These are phyloP conservation scores for Boletus sp. DNA, from an alignment of 1,284 basidiomycete genomes.

Conservation along the genomic window DNA sequence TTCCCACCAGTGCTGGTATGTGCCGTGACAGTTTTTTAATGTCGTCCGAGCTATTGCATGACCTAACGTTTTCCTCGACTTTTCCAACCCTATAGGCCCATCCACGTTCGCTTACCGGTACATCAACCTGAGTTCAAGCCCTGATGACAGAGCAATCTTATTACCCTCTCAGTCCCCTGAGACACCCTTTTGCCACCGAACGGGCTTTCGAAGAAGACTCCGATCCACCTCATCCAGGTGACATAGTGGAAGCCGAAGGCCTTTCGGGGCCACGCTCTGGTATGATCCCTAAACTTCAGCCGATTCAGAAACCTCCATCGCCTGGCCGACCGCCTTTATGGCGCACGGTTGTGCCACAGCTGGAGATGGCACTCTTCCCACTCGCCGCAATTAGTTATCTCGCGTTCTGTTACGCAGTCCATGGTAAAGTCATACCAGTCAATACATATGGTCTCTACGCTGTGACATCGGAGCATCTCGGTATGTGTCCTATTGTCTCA, in stretches of 20 bases:
- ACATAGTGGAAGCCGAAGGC: not conserved
- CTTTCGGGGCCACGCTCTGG: slow-evolving; percentile 1
- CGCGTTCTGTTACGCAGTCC: slow-evolving; percentile 29
- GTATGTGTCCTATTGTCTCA: slow-evolving; percentile 11
- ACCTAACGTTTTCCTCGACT: not conserved
- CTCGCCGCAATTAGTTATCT: slow-evolving; percentile 26
- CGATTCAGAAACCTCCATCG: not conserved
- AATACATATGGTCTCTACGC: slow-evolving; percentile 20
- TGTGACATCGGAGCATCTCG: slow-evolving; percentile 18
- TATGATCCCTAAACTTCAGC: slow-evolving; percentile 5
- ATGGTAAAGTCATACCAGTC: slow-evolving; percentile 24
- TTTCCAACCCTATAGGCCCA: not conserved
- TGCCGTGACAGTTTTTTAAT: not conserved
- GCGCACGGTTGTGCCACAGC: slow-evolving; percentile 7
- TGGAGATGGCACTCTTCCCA: slow-evolving; percentile 24
- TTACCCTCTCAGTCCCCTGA: slow-evolving; percentile 15
- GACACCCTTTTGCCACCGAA: slow-evolving; percentile 2
- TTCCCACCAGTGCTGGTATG: slow-evolving; percentile 1
- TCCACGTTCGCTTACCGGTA: slow-evolving; percentile 12
- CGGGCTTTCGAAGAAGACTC: not conserved
- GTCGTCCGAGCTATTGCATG: not conserved
- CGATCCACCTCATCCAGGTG: not conserved
- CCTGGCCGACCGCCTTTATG: slow-evolving; percentile 1
- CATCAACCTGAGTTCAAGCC: not conserved
- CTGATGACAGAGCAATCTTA: slow-evolving; percentile 22